Evolutionary conservation across 352 stramenopile species (phyloP), one percentile per base, ranked within the genome.

Genomic region (Globisporangium nunn): DNA sequence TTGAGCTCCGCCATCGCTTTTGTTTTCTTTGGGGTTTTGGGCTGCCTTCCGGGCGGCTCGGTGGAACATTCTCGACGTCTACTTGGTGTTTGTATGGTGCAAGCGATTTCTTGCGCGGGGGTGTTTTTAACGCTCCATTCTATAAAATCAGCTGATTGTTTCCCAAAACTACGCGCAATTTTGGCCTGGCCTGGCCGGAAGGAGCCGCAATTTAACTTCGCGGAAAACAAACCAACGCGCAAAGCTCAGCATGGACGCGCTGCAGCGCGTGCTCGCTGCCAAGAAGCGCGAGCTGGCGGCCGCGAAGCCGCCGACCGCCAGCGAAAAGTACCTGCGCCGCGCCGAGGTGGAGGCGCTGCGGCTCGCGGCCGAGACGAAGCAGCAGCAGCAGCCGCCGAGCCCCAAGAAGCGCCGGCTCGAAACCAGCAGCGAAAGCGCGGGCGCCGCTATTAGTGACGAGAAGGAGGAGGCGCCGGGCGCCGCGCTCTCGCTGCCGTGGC

Each of bases 231-330:
- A 23, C 23, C 23, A 23, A 23, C 6, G 40, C 6, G 40, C 31
- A 35, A 4, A 35, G 23, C 23, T 23, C 23, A 40, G 63, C 7
- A 93, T 93, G 83, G 83, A 93, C 8, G 76, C 76, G 41, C 56
- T 93, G 30, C 61, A 87, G 73, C 66, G 61, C 3, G 79, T 91
- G 61, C 84, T 93, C 75, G 80, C 76, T 37, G 75, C 83, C 11
- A 41, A 41, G 30, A 62, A 87, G 73, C 66, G 61, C 4, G 79
- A 90, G 61, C 84, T 93, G 79, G 80, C 76, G 44, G 73, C 83
- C 11, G 91, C 91, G 77, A 93, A 93, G 70, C 83, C 69, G 55
- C 79, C 91, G 65, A 52, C 85, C n/a, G 79, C 75, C 52, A 71
- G 63, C 54, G 71, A 88, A 52, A 95, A 95, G 64, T 95, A 93